Base-by-base conservation (phyloP, 495 filamentous ascomycete species). In the Xylaria longipes region DNA sequence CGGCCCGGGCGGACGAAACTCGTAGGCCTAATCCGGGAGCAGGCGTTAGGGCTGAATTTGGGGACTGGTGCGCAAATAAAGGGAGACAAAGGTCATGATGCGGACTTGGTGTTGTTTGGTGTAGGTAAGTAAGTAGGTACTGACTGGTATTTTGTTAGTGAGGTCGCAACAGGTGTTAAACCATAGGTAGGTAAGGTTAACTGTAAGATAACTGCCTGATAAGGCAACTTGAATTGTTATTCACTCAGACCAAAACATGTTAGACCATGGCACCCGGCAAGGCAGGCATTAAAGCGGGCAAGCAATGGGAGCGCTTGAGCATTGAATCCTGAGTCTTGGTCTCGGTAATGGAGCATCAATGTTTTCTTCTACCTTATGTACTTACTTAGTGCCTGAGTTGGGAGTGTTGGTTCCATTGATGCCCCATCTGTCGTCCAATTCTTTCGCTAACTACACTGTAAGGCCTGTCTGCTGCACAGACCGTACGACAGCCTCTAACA, bases 31-130 rank as follows among this genome's bases (percentile, higher is more conserved):
- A 64, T 12, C 27, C 12, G 17, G 63, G 27, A 41, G 37, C 15
- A 17, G 60, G 20, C 5, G 60, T 43, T 43, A 35, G n/a, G 17
- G 46, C 4, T 35, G 33, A 29, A 5, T 37, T 25, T 37, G 57
- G 33, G 57, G 31, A 37, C 7, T 37, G 57, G 6, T 22, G n/a
- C 20, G 37, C 4, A 29, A 43, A 33, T 43, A 43, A 20, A 17
- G 60, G n/a, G 60, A 25, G 60, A 63, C 14, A 25, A 41, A 22
- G 60, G 22, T 35, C 43, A 66, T 45, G 63, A 66, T 66, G 63
- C 41, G 39, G 62, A 46, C 14, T 43, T 3, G 33, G 15, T 60
- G 33, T 37, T 37, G 33, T 35, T 20, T 60, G 14, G 25, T 57
- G 15, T 27, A 20, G 27, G 22, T 31, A 56, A n/a, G 5, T 15